Base-by-base conservation (phyloP, 495 filamentous ascomycete species). In the Penicillium taxi region DNA sequence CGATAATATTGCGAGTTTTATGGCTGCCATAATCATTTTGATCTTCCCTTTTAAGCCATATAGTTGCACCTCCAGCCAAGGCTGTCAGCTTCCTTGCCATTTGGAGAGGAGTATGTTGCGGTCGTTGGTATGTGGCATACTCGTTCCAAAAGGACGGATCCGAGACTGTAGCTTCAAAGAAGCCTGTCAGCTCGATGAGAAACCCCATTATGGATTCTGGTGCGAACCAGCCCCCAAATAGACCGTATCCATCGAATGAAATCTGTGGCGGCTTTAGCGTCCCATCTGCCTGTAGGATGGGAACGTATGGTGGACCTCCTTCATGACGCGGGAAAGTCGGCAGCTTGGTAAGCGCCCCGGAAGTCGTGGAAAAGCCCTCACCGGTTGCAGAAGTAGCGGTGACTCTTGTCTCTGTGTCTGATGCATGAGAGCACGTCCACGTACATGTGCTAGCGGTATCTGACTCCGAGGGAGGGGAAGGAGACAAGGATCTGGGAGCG, bases 1-100 rank as follows among this genome's bases (percentile, higher is more conserved):
- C 58, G 36, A 55, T 43, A 35, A 61, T 57, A 26, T 52, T 61
- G 40, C 53, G 50, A 17, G 53, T 26, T 20, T 57, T 53, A 35
- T 59, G 53, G 35, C 44, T 59, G 26, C 53, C 55, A 17, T 54
- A 57, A 11, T 49, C 53, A 18, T 47, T 55, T 18, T 44, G 42
- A 26, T 61, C 55, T 26, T 61, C 55, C 9, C 58, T 46, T 36
- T 61, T 61, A 5, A 61, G 47, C 55, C 58, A 61, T 29, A 61
- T 61, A 5, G 45, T 55, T 11, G 58, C 58, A 8, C 55, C 58
- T 1, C 44, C 48, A 4, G 42, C 50, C 24, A 44, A 11, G 14
- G 35, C 24, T 4, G 53, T 59, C 24, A 61, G 41, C 29, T 52
- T 57, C 15, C 38, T 30, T 17, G 55, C 58, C 29, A 43, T 39